Evolutionary conservation across 1,284 basidiomycete species (phyloP), one percentile per base, ranked within the genome.

Genomic region (Apiotrichum sp.): DNA sequence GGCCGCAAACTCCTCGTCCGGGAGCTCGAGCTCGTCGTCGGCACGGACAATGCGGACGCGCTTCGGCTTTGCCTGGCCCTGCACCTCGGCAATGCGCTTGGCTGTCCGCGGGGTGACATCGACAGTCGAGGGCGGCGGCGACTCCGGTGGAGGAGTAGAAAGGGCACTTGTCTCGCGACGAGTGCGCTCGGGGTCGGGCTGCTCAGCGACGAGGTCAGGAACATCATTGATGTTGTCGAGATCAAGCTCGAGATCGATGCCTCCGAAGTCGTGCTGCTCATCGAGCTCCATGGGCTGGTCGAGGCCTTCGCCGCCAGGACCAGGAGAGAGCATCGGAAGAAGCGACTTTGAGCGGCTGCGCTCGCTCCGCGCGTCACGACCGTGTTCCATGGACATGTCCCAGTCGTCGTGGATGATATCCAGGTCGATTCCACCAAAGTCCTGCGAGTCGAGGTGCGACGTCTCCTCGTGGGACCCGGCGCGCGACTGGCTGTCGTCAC

Each of bases 391-490:
- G 16, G 53, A 55, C 54, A 50, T 43, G 49, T 59, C 57, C 42
- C 85, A 87, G 62, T 66, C 64, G 36, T 68, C 68, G 29, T 71
- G 53, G 52, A 69, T 62, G 16, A 74, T 56, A 8, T 67, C 73
- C 3, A 76, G 65, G 51, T 77, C 73, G 33, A 76, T 64, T 9
- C 69, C 70, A 1, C 65, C 63, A 68, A 86, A 92, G 71, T 92
- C 88, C 69, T 90, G 86, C 1, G 88, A 89, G 41, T 88, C 89
- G 63, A 93, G 88, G 44, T 88, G 88, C 47, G 68, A 70, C 34
- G 68, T 61, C 14, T 71, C 68, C 40, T 71, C 70, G 31, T 66
- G 61, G 3, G 70, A 72, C 40, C 65, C 65, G 1, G 69, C 67
- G 31, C 73, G 59, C 10, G 69, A 71, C 3, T 65, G 55, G 1